Conservation (phyloP, 1,139 yeast genomes). For the Eremothecium cymbalariae region DNA sequence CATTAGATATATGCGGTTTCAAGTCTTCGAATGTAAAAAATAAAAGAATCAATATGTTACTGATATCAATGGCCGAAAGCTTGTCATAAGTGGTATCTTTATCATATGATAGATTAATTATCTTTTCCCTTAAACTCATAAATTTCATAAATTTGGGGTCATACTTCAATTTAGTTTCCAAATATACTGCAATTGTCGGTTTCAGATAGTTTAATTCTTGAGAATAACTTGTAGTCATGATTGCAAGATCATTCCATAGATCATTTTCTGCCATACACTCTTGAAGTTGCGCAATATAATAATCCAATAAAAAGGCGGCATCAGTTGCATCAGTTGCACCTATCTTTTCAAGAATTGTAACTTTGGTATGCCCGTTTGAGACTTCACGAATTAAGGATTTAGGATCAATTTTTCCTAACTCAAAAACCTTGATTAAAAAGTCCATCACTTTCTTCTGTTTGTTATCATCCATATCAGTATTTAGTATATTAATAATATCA, state of each 20-base stretch:
- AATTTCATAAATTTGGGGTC: conserved; percentile 11
- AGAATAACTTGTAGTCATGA: conserved; percentile 17
- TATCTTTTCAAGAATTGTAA: conserved; percentile 21
- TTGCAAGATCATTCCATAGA: conserved; percentile 15
- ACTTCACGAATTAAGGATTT: conserved; percentile 16
- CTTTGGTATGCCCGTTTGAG: conserved; percentile 17
- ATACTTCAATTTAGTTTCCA: conserved; percentile 17
- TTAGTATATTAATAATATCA: conserved; percentile 15
- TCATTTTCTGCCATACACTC: conserved; percentile 14
- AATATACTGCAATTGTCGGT: conserved; percentile 15
- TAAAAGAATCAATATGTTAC: conserved; percentile 16
- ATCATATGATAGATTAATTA: conserved; percentile 10
- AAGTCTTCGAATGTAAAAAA: conserved; percentile 13
- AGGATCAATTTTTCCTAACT: conserved; percentile 10
- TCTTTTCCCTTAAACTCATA: conserved; percentile 11
- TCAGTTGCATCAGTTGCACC: conserved; percentile 20
- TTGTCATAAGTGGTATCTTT: conserved; percentile 9
- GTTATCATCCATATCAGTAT: conserved; percentile 6
- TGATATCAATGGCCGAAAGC: conserved; percentile 18
- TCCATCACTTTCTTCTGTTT: conserved; percentile 10
- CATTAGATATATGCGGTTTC: conserved; percentile 7
- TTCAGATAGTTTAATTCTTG: conserved; percentile 24
- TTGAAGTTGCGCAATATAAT: conserved; percentile 22
- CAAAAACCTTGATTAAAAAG: no score
- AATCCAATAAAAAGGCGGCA: conserved; percentile 21